Conservation (phyloP, 1,284 basidiomycete genomes). For the Mycena sp. region DNA sequence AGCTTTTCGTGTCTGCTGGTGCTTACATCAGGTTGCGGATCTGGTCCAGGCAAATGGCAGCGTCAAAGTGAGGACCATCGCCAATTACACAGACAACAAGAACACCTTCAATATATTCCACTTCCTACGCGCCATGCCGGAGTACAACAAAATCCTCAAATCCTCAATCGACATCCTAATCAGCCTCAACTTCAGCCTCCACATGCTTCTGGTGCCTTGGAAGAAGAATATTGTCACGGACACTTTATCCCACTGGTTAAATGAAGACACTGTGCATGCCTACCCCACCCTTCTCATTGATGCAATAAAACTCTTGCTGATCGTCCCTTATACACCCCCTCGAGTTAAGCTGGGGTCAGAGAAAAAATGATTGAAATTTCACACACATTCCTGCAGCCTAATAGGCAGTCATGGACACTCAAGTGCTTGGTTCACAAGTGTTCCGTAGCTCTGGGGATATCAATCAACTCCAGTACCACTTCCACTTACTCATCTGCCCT, state of each 20-base stretch:
- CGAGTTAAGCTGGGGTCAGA: slow-evolving; percentile 39
- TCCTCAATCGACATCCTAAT: slow-evolving; percentile 40
- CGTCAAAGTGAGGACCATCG: slow-evolving; percentile 5
- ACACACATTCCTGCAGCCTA: slow-evolving; percentile 25
- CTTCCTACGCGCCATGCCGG: slow-evolving; percentile 34
- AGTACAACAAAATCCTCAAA: slow-evolving; percentile 45
- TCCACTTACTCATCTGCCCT: slow-evolving; percentile 38
- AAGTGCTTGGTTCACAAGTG: slow-evolving; percentile 44
- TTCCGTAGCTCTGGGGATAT: slow-evolving; percentile 42
- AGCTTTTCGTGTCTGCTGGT: slow-evolving; percentile 18
- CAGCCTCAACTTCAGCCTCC: slow-evolving; percentile 21
- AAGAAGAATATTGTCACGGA: slow-evolving; percentile 22
- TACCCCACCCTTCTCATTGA: slow-evolving; percentile 29
- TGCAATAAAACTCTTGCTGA: not conserved
- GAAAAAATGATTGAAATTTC: slow-evolving; percentile 33
- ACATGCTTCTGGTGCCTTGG: not conserved
- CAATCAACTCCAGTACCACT: slow-evolving; percentile 37
- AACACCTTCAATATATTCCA: slow-evolving; percentile 49
- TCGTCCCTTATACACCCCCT: slow-evolving; percentile 41
- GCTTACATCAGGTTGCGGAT: not conserved
- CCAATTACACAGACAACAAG: slow-evolving; percentile 44
- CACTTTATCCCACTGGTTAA: slow-evolving; percentile 12
- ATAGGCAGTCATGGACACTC: slow-evolving; percentile 37
- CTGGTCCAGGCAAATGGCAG: not conserved
- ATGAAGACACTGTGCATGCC: slow-evolving; percentile 11